Conservation (phyloP, 2,329 filamentous ascomycete species). For the Neopestalotiopsis clavispora region DNA sequence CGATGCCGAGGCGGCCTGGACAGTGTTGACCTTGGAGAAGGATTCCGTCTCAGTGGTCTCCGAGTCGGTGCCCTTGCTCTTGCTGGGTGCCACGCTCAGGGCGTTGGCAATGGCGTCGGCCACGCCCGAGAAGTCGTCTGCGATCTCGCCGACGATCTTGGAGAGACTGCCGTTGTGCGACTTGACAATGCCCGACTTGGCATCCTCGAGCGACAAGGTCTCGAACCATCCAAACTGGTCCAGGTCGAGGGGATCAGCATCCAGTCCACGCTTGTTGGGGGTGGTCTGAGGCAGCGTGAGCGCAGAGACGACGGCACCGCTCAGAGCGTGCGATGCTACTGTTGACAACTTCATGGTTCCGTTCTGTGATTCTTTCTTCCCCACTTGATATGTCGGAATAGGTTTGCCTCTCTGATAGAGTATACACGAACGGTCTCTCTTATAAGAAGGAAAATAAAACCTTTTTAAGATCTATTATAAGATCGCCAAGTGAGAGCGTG, state of each 20-base stretch:
- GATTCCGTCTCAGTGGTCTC: background rate
- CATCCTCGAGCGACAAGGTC: slow-evolving; percentile 16
- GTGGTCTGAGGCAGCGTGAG: slow-evolving; percentile 2
- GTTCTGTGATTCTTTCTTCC: background rate
- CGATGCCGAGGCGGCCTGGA: background rate
- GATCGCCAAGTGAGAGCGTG: background rate
- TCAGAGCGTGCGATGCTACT: slow-evolving; percentile 9
- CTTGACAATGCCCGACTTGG: slow-evolving; percentile 11
- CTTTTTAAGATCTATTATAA: background rate
- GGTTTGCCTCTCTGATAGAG: background rate
- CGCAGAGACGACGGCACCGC: slow-evolving; percentile 13
- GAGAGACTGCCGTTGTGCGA: background rate
- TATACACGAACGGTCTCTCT: background rate
- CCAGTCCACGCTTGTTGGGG: background rate
- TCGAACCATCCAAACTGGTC: slow-evolving; percentile 13
- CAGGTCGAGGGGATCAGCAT: background rate
- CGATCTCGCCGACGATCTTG: slow-evolving; percentile 5
- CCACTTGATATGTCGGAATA: background rate
- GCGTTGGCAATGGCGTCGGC: slow-evolving; percentile 3
- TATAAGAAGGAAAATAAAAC: background rate
- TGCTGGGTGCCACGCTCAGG: background rate
- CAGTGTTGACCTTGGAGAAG: background rate
- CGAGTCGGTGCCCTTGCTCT: background rate
- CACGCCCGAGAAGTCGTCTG: slow-evolving; percentile 2
- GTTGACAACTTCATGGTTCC: slow-evolving; percentile 14